These are phyloP conservation scores for Aspergillus transmontanensis DNA, from an alignment of 2,329 filamentous ascomycete genomes.

Conservation along the genomic window DNA sequence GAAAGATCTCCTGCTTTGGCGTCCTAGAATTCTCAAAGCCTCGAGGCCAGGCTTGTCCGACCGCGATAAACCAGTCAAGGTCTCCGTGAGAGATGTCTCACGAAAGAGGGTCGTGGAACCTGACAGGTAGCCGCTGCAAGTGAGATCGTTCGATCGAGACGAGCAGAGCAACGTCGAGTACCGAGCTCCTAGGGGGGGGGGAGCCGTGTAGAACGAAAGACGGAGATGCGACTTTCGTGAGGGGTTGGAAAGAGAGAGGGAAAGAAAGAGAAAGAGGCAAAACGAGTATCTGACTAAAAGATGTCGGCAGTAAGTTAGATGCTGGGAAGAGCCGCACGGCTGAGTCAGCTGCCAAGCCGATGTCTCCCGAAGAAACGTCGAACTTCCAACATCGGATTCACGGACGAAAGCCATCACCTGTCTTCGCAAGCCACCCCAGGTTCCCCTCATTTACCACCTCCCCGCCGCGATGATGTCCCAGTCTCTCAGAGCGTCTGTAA, in stretches of 20 bases:
- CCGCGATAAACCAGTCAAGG: slow-evolving; percentile 44
- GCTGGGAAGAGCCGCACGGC: slow-evolving; percentile 25
- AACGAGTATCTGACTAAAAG: slow-evolving; percentile 1
- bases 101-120: slow-evolving; percentile 36
- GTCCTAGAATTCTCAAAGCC: slow-evolving; percentile 30
- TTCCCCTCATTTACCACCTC: slow-evolving; percentile 30
- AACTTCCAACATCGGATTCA: slow-evolving; percentile 28
- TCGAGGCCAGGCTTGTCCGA: slow-evolving; percentile 36
- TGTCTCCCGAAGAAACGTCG: slow-evolving; percentile 28
- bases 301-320: neutral
- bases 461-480: slow-evolving; percentile 59
- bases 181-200: slow-evolving; percentile 33
- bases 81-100: slow-evolving; percentile 40
- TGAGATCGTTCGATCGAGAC: slow-evolving; percentile 18
- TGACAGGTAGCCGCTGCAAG: slow-evolving; percentile 29
- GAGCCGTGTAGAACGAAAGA: slow-evolving; percentile 26
- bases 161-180: slow-evolving; percentile 27
- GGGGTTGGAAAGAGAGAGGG: slow-evolving; percentile 16
- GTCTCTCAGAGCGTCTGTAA: slow-evolving; percentile 64
- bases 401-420: slow-evolving; percentile 21
- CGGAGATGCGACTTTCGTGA: slow-evolving; percentile 17
- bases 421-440: slow-evolving; percentile 24
- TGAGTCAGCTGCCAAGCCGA: slow-evolving; percentile 34
- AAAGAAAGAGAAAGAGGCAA: slow-evolving; percentile 13
- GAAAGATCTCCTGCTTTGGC: slow-evolving; percentile 5